phyloP scores from a whole-genome alignment of 2,329 filamentous ascomycete species.

The Bipolaris victoriae region DNA sequence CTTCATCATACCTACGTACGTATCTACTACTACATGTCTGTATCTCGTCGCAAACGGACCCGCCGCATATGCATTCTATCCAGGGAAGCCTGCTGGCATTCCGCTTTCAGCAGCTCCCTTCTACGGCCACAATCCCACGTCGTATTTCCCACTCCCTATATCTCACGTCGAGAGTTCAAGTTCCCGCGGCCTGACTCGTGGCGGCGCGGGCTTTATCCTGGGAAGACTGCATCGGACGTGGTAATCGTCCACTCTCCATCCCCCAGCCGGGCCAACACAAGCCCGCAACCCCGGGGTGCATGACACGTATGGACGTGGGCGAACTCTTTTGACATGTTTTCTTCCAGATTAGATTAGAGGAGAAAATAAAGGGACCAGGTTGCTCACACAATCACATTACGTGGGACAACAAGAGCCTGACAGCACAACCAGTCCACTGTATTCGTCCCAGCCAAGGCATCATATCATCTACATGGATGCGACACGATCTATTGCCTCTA shows the following conservation, averaged over 20 bases:
- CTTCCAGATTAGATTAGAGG: no score
- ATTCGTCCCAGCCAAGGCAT: no score
- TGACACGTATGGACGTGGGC: neutral
- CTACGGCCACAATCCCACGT: no score
- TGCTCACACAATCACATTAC: no score
- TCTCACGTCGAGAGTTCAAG: neutral
- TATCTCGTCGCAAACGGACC: neutral
- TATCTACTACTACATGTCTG: neutral
- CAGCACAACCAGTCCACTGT: no score
- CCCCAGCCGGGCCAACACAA: neutral
- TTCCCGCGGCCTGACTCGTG: conserved; percentile 3
- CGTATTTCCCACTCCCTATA: neutral
- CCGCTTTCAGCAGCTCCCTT: no score
- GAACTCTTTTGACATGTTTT: neutral
- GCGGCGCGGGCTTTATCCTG: conserved; percentile 1
- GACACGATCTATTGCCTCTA: no score
- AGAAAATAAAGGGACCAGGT: no score
- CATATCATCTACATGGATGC: no score
- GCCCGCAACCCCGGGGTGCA: neutral
- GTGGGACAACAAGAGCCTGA: no score
- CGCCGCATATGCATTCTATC: no score
- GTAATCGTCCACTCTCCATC: neutral
- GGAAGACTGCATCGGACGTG: conserved; percentile 10
- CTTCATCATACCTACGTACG: neutral
- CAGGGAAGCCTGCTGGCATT: no score